Base-by-base conservation (phyloP, 2,329 filamentous ascomycete genomes). In the Nemania sp. region DNA sequence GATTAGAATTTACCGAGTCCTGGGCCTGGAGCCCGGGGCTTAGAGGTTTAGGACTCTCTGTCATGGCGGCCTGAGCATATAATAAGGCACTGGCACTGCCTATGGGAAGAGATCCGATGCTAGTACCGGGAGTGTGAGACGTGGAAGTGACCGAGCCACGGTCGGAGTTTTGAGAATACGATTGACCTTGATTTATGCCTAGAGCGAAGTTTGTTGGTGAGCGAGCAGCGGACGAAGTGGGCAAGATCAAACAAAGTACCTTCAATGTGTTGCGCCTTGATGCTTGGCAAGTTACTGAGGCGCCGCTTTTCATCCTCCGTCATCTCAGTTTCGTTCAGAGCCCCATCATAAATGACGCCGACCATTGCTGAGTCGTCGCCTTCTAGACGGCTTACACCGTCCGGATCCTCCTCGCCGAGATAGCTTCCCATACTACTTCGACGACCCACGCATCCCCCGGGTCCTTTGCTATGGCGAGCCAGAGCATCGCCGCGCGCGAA, bases 401-500 rank as follows among this genome's bases (percentile, higher is more conserved):
- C 82, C 60, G 87, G 81, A 48, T 95, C 90, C 55, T 93, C 91
- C 37, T 92, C 90, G 17, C 89, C 88, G 29, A 86, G 89, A 74
- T 92, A 96, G 73, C 89, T 89, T 45, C 89, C 89, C 83, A 92
- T 88, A 70, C 93, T 97, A 40, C 92, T 88, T 66, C 95, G 85
- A 59, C 95, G 87, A 58, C 95, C 95, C 12, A 96, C 95, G 77
- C 95, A 99, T 49, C 95, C 95, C 55, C 95, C 95, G 55, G 93
- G 90, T 35, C 95, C 95, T 77, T 98, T 98, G 73, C 91, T 96
- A 74, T 99, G 95, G 62, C 95, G 87, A 46, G 95, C 95, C 55
- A 99, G 79, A 25, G 95, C 95, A 80, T 99, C 95, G 12, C 95
- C 95, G 66, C 95, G 89, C 46, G 95, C 95, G 77, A 99, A 99